Percentiles rank a stretch among this genome's conserved stretches.
These are phyloP conservation scores for Dovyalis caffra DNA, from an alignment of 345 rosid species.

Conservation along the genomic window DNA sequence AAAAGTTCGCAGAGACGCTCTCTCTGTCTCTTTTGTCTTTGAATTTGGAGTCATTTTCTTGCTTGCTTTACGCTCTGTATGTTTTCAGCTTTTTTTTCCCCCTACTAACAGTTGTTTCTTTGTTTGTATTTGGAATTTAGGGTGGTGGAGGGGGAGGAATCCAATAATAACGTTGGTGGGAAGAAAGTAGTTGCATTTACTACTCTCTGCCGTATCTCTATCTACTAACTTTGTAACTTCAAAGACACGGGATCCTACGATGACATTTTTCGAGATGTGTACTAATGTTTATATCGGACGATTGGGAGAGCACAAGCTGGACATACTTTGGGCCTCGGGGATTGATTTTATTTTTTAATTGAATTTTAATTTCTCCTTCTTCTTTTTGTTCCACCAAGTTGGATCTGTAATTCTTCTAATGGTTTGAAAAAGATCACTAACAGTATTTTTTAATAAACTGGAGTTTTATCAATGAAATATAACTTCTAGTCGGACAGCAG, in stretches of 20 bases:
- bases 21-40: not conserved
- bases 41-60: conserved; percentile 11
- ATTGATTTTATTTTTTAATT: too few relatives aligned
- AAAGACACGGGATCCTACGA: too few relatives aligned
- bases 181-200: too few relatives aligned
- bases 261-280: not conserved
- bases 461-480: too few relatives aligned
- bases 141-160: not conserved
- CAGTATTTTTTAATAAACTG: too few relatives aligned
- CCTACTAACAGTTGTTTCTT: not conserved
- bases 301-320: not conserved
- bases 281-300: not conserved
- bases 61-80: not conserved
- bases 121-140: not conserved
- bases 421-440: too few relatives aligned
- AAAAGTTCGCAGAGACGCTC: conserved; percentile 11
- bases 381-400: too few relatives aligned
- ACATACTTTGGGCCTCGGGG: too few relatives aligned
- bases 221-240: too few relatives aligned
- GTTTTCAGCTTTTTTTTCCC: not conserved
- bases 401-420: too few relatives aligned
- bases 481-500: too few relatives aligned
- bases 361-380: too few relatives aligned
- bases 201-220: not conserved
- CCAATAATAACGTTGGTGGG: not conserved